Evolutionary conservation across 2,329 filamentous ascomycete species (phyloP), one percentile per base, ranked within the genome.

Genomic region (Calonectria pseudoturangicola): DNA sequence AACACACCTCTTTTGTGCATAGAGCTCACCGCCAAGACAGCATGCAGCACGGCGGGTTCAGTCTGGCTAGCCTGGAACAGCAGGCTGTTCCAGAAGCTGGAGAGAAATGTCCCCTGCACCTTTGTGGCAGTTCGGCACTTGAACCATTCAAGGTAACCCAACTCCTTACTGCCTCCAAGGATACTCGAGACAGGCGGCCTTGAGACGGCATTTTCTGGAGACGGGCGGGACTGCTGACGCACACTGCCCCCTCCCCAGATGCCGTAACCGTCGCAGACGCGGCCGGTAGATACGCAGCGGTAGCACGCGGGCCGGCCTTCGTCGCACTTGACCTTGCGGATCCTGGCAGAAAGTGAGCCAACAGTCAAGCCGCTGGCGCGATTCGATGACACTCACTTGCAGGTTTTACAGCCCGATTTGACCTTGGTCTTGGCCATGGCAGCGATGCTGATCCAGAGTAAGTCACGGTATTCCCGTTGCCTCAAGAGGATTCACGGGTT

Each of bases 11-110:
- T 68, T 54, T 74, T 81, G 63, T 86, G 83, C 0, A 80, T 79
- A 0, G 84, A 82, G 68, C 82, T 80, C n/a, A 87, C 72, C 0
- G 85, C 84, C 5, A 87, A 76, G 2, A 81, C 75, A 2, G 85
- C 84, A 45, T 87, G 84, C n/a, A 86, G 69, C 2, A 87, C 79
- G 1, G 85, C 83, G 0, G 85, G 84, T 64, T 87, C 85, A 13
- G 58, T 75, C 1, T 80, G 70, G 25, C 81, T 81, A 7, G 81
- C 81, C 47, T 86, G 85, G 28, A 85, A 75, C 16, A 87, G 69
- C 12, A 86, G 79, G 8, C 73, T 78, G 33, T 77, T 77, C 86
- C 86, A 87, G 54, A 87, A 86, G 0, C 66, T 72, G 1, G 82
- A 84, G 27, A 70, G 73, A 66, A 85, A 86, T 1, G 79, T 78